These are phyloP conservation scores for Blepharisma stoltei DNA, from an alignment of 73 alveolate species.

Conservation along the genomic window DNA sequence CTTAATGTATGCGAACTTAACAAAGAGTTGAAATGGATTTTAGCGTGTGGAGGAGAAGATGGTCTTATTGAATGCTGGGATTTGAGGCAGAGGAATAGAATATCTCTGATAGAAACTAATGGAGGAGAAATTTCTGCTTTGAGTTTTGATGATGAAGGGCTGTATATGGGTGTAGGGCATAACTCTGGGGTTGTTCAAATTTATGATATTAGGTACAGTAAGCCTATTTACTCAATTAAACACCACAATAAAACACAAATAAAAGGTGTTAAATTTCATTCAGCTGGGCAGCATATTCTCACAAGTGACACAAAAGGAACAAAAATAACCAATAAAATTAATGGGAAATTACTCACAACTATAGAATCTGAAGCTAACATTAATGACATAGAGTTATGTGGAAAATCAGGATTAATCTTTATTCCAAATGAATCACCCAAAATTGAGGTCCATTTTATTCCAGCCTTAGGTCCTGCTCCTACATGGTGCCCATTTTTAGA, in stretches of 20 bases:
- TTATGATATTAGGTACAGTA: slow-evolving; percentile 85
- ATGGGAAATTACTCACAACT: slow-evolving; percentile 71
- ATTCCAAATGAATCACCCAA: slow-evolving; percentile 76
- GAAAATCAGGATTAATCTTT: slow-evolving; percentile 74
- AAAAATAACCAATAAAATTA: slow-evolving; percentile 73
- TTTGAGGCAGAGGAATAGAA: slow-evolving; percentile 57
- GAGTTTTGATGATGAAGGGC: slow-evolving; percentile 61
- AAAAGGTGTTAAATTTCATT: slow-evolving; percentile 62
- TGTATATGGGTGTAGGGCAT: slow-evolving; percentile 81
- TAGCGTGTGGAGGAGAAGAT: slow-evolving; percentile 80
- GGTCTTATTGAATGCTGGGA: slow-evolving; percentile 85
- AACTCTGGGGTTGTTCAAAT: slow-evolving; percentile 65
- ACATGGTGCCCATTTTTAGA: slow-evolving; percentile 92
- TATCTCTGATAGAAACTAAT: slow-evolving; percentile 47
- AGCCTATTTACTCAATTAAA: slow-evolving; percentile 58
- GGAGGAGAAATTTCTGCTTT: slow-evolving; percentile 69
- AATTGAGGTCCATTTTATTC: slow-evolving; percentile 82
- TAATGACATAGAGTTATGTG: slow-evolving; percentile 69
- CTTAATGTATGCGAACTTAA: slow-evolving; percentile 64
- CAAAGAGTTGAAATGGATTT: slow-evolving; percentile 57
- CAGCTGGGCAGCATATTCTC: slow-evolving; percentile 49
- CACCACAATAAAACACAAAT: slow-evolving; percentile 82
- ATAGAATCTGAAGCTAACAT: slow-evolving; percentile 77
- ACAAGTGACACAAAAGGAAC: slow-evolving; percentile 75
- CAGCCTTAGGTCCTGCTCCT: slow-evolving; percentile 93